Base-by-base conservation (phyloP, 805 yeast genomes). In the Monosporozyma servazzii region DNA sequence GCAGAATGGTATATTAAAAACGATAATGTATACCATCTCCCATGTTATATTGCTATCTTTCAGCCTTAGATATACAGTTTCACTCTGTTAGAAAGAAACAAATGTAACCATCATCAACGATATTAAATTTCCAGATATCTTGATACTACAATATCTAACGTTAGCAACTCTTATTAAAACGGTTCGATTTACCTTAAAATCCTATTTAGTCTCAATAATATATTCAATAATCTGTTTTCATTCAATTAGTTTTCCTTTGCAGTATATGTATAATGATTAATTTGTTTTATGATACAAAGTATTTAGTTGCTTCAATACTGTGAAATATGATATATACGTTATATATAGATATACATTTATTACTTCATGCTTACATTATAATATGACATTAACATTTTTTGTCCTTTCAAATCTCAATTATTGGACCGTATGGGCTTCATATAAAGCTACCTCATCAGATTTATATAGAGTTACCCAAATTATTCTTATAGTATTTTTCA, bases 401-500 rank as follows among this genome's bases (percentile, higher is more conserved):
- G 23, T 20, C 17, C 15, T 21, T 21, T 21, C 23, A 10, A 18
- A 11, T 11, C 18, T 10, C n/a, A 21, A 42, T 18, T 42, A 42
- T 5, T 20, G 21, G 45, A 42, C 27, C 30, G 23, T 6, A 18
- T 11, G 18, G 18, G 18, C 18, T 15, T 5, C 37, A 13, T 33
- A 13, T 33, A 6, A 33, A 17, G 13, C 7, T 33, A 25, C 7
- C 27, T 9, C 17, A 10, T 40, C 27, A 18, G n/a, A 18, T 11
- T 31, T 46, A 20, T 21, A 17, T 17, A 45, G 8, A 39, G 54
- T 58, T 60, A 41, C 61, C 68, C 11, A 76, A 76, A 2, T 74
- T 68, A 20, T 64, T 54, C 54, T 66, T 72, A 48, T 73, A 71
- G 57, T 77, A 77, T 41, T 64, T 69, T 53, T 71, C 72, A 40